phyloP scores from a whole-genome alignment of 1,284 basidiomycete genomes.

The Sanghuangporus baumii region DNA sequence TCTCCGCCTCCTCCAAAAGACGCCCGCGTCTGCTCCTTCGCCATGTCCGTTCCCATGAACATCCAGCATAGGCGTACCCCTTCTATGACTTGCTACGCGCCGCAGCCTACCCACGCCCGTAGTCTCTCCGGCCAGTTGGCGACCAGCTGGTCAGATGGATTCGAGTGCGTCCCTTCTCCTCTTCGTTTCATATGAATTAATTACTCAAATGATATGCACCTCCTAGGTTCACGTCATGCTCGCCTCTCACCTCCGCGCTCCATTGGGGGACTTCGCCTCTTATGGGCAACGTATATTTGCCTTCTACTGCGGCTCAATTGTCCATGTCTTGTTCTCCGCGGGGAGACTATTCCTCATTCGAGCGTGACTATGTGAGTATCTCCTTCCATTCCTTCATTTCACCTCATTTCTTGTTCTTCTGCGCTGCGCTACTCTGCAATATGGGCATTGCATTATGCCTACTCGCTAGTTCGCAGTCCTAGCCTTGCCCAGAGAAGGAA shows the following conservation, averaged over 20 bases:
- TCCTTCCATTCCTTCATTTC: background rate
- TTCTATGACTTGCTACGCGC: background rate
- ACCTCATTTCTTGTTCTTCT: background rate
- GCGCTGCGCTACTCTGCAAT: background rate
- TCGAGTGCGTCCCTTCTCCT: slow-evolving; percentile 7
- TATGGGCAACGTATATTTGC: background rate
- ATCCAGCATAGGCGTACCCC: slow-evolving; percentile 9
- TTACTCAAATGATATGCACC: background rate
- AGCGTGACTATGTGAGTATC: slow-evolving; percentile 16
- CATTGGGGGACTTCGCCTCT: slow-evolving; percentile 12
- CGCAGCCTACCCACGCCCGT: background rate
- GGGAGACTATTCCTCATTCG: slow-evolving; percentile 8
- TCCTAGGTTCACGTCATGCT: slow-evolving; percentile 13
- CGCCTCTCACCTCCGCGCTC: slow-evolving; percentile 13
- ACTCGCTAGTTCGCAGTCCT: background rate
- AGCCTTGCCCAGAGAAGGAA: background rate
- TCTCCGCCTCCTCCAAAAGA: background rate
- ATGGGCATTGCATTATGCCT: background rate
- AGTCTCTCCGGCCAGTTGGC: slow-evolving; percentile 9
- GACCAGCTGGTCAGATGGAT: slow-evolving; percentile 9
- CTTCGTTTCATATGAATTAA: background rate
- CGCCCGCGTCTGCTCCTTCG: background rate
- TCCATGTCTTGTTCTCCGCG: slow-evolving; percentile 12
- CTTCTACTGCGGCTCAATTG: background rate
- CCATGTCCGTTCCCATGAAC: slow-evolving; percentile 10